Evolutionary conservation across 345 rosid genomes (phyloP), one percentile per base, ranked within the genome.

Genomic region (Camelina hispida): DNA sequence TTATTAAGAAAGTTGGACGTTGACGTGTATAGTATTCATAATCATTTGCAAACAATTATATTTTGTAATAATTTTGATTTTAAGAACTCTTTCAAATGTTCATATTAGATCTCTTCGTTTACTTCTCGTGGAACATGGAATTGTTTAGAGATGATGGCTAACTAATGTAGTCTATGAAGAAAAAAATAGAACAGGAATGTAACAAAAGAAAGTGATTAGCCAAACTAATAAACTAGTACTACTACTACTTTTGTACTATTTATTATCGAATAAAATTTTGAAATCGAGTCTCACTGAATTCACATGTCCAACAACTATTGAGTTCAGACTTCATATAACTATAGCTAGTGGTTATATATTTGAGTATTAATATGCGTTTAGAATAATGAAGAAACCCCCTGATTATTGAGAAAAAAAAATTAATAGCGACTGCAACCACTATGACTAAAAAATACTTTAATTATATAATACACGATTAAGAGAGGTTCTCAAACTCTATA

Each of bases 231-330:
- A 64, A 17, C 59, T 25, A 54, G 35, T 23, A 25, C 8, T 6
- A 12, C 23, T 8, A 6, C 12, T 15, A 6, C 6, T 46, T 2
- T 34, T 25, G 5, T 23, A 25, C 9, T 66, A 32, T 47, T 48
- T 48, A 17, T 59, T 15, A 52, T 59, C 37, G 12, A 63, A 51
- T 52, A 42, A 34, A 75, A 13, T 42, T 28, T 32, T 40, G 62
- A 43, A 52, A 52, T 42, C 40, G 7, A 54, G 30, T 53, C 42
- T 53, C 69, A 68, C 69, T 61, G 23, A 61, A 34, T 68, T 61
- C 79, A 76, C 74, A 43, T 43, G 70, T 53, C 43, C 58, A 69
- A 53, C 74, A 52, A 75, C 74, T 61, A 43, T 61, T 43, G 57
- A 61, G 69, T 76, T 76, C 58, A 34, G 37, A 32, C 30, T 28